Percentiles rank a stretch among this genome's conserved stretches.
phyloP scores from a whole-genome alignment of 371 early-diverging fungal genomes.

The Mycotypha africana region DNA sequence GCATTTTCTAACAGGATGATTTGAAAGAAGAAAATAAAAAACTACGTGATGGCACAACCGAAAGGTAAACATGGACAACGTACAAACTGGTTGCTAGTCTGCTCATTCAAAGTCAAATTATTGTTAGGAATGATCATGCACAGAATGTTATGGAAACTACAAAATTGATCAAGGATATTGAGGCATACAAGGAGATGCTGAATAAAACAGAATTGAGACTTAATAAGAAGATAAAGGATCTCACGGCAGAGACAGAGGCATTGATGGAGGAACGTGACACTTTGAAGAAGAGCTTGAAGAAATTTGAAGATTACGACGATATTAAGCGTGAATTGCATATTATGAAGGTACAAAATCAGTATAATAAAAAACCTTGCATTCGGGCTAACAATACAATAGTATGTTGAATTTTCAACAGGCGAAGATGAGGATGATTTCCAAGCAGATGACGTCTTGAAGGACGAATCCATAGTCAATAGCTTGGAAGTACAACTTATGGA shows the following conservation, averaged over 20 bases:
- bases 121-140: neutral
- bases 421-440: constrained; percentile 43
- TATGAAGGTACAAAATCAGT: constrained; percentile 83
- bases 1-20: constrained; percentile 16
- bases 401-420: constrained; percentile 45
- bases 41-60: constrained; percentile 18
- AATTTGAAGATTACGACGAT: constrained; percentile 74
- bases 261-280: constrained; percentile 50
- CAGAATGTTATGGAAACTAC: constrained; percentile 41
- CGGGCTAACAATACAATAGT: too few relatives aligned
- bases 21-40: constrained; percentile 44
- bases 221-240: constrained; percentile 45
- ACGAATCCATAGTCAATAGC: constrained; percentile 28
- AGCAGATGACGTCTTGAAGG: constrained; percentile 32
- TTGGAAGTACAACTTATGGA: constrained; percentile 73
- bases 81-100: too few relatives aligned
- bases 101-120: too few relatives aligned
- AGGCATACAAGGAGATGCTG: constrained; percentile 40
- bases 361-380: too few relatives aligned
- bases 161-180: constrained; percentile 49
- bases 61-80: too few relatives aligned
- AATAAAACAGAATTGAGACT: constrained; percentile 42
- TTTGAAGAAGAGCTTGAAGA: constrained; percentile 42
- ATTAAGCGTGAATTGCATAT: constrained; percentile 83
- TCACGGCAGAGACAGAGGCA: constrained; percentile 38